Base-by-base conservation (phyloP, 2,329 filamentous ascomycete species). In the Ophiocordyceps polyrhachis-furcata region DNA sequence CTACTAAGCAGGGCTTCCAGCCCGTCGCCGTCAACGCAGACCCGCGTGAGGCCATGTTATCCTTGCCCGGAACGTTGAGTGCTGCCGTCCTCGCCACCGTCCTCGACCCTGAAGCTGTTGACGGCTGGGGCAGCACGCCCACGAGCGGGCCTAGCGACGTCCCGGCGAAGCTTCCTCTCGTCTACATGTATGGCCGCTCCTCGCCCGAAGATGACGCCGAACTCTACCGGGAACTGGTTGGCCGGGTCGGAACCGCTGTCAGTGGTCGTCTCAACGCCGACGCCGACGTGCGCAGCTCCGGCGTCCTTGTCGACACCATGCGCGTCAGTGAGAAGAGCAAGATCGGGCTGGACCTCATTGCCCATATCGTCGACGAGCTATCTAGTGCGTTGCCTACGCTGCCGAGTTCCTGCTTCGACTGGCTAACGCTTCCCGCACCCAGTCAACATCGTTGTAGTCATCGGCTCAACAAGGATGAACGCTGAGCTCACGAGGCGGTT, bases 91-190 rank as follows among this genome's bases (percentile, higher is more conserved):
- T 93, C 56, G 83, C 83, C 11, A 86, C 83, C 0, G 75, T 93
- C 53, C 75, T 96, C 64, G 89, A 96, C 60, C 72, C 93, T 1
- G 72, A 75, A 53, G 68, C 70, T 2, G 83, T 89, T 55, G 81
- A 86, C 49, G 85, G 83, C 19, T 95, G 87, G 79, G 91, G 91
- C 11, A 85, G 75, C 51, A 88, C 85, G 53, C 88, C 89, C 0
- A 93, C 88, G 54, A 93, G 83, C 51, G 91, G 89, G 0, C 88
- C 91, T 0, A 91, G 82, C 52, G 75, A 79, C 1, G 79, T 93
- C 17, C 88, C 89, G 0, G 85, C 94, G 44, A 96, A 95, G 67
- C 70, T 94, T 53, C 91, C 91, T 5, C 66, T 98, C 45, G 86
- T 89, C 25, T 93, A 94, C 58, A 85, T 87, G 61, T 93, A 84